These are phyloP conservation scores for Carex cristatella DNA, from an alignment of 176 grass and related monocot species.

Conservation along the genomic window DNA sequence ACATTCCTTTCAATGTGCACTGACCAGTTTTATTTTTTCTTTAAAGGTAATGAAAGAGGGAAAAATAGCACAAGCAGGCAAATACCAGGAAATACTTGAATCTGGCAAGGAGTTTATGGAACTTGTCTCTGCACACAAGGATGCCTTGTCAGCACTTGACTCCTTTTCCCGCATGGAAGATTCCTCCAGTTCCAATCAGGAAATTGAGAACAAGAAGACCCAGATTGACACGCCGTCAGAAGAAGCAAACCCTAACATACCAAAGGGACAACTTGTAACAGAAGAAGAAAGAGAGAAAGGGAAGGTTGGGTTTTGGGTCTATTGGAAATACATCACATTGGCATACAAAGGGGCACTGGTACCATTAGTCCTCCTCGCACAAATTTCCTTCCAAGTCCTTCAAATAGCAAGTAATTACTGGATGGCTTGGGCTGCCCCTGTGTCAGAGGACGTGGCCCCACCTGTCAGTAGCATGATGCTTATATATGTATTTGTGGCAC, in stretches of 20 bases:
- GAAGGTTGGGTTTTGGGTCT: conserved; percentile 79
- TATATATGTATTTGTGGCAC: conserved; percentile 58
- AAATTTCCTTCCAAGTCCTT: conserved; percentile 77
- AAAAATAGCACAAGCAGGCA: conserved; percentile 46
- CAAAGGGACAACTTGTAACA: conserved; percentile 57
- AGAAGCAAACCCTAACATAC: neutral
- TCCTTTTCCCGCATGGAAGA: neutral
- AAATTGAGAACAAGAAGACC: neutral
- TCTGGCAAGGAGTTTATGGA: conserved; percentile 49
- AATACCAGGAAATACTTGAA: conserved; percentile 43
- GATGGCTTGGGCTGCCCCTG: conserved; percentile 81
- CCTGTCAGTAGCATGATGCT: conserved; percentile 52
- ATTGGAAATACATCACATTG: conserved; percentile 77
- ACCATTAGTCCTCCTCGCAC: conserved; percentile 55
- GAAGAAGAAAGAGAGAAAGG: conserved; percentile 93
- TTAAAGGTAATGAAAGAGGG: conserved; percentile 60
- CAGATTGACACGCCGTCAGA: neutral
- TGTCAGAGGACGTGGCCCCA: conserved; percentile 41
- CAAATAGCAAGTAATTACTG: conserved; percentile 90
- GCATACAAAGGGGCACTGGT: conserved; percentile 74
- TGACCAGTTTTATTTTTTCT: neutral
- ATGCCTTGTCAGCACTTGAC: conserved; percentile 39
- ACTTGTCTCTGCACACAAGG: conserved; percentile 41
- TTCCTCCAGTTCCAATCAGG: neutral
- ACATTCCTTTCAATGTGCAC: neutral